Conservation (phyloP, 805 yeast genomes). For the Ogataea ramenticola region DNA sequence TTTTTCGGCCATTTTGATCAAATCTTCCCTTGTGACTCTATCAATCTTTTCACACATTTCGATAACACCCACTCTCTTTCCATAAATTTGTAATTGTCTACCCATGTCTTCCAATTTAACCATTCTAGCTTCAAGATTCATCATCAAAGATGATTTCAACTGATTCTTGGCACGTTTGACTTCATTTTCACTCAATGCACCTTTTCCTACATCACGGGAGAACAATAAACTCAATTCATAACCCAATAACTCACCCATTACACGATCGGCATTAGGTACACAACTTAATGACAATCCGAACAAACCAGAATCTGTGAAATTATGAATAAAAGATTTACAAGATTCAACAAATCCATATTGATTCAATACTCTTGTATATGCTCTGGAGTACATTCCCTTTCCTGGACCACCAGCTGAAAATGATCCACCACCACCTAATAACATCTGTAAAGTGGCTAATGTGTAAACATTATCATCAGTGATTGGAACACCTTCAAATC, state of each 20-base stretch:
- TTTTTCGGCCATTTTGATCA: constrained; percentile 65
- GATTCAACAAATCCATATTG: constrained; percentile 88
- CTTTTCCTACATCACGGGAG: constrained; percentile 40
- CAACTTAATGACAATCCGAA: constrained; percentile 86
- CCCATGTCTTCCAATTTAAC: constrained; percentile 96
- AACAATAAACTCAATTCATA: constrained; percentile 44
- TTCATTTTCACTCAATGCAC: constrained; percentile 63
- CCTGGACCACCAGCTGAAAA: constrained; percentile 99
- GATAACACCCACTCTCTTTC: constrained; percentile 60
- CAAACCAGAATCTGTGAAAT: constrained; percentile 83
- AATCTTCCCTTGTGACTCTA: constrained; percentile 55
- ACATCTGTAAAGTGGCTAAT: constrained; percentile 79
- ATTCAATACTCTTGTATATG: constrained; percentile 86
- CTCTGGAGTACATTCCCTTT: constrained; percentile 94
- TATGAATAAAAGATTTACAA: constrained; percentile 81
- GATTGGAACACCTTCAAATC: constrained; percentile 81
- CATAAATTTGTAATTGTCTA: constrained; percentile 84
- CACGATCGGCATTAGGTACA: constrained; percentile 78
- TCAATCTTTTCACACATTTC: constrained; percentile 83
- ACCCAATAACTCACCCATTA: constrained; percentile 72
- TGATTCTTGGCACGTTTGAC: constrained; percentile 90
- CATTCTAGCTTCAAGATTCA: constrained; percentile 89
- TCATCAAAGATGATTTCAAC: constrained; percentile 74
- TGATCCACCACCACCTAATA: constrained; percentile 95
- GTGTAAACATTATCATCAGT: constrained; percentile 85